Evolutionary conservation across 305 asterid species (phyloP), one percentile per base, ranked within the genome.

Genomic region (Fraxinus albicans): DNA sequence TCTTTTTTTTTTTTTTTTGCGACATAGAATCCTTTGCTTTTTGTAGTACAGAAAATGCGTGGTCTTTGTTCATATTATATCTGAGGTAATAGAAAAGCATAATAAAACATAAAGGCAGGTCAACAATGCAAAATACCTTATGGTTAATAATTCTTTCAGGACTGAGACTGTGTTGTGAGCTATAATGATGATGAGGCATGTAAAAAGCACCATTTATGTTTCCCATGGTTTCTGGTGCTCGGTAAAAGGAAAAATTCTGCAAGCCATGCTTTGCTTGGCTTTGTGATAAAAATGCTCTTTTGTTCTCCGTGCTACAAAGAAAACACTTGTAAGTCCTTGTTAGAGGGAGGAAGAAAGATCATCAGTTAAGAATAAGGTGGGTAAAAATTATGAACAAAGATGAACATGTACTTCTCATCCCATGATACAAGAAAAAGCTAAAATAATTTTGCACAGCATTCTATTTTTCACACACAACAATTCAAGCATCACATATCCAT

Each of bases 51-150:
- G 3, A 29, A 73, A 80, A 70, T 33, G 44, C 69, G 13, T 34
- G 44, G 63, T 3, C 33, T 27, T 44, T n/a, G 50, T 53, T 50
- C 76, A 58, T 27, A 82, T 44, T 58, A 63, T 70, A 84, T 60
- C 31, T 65, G 34, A 29, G 80, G 76, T 33, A 23, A 19, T 60
- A 73, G 72, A 63, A 80, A 77, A 17, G 17, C 74, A 23, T 25
- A 27, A 19, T 13, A 67, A 3, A 67, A 67, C 36, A 27, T 27
- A 21, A 69, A 29, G 40, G 38, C 21, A 29, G 40, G 21, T 69
- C 40, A 29, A 31, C 75, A 31, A 4, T 69, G 23, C 27, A 85
- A 44, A 23, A 58, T 81, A 91, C 95, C 95, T 89, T 90, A 84
- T 83, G 81, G 79, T 86, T 87, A 73, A 78, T 77, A 60, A 80